Evolutionary conservation across 352 stramenopile species (phyloP).

Genomic region (Phytophthora quininea): DNA sequence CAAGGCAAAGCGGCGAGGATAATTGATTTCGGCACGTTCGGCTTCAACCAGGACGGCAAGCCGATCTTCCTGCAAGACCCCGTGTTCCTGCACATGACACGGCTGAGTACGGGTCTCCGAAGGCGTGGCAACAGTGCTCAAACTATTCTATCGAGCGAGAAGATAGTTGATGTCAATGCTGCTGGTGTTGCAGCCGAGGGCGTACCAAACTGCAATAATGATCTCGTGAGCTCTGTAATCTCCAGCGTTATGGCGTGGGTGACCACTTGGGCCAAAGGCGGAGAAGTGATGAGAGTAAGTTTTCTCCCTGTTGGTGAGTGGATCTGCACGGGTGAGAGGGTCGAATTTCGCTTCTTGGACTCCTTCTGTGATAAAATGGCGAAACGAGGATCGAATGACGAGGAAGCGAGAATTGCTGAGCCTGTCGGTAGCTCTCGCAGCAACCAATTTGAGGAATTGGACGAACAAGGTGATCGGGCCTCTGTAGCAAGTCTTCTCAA

Average conservation of each 20-base stretch:
- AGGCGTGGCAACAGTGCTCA: constrained; percentile 26
- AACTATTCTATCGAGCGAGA: constrained; percentile 26
- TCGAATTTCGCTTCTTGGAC: constrained; percentile 43
- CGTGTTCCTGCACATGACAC: constrained; percentile 52
- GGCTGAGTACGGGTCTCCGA: constrained; percentile 31
- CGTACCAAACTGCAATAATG: constrained; percentile 47
- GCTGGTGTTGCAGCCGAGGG: constrained; percentile 36
- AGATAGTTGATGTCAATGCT: constrained; percentile 32
- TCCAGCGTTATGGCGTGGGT: constrained; percentile 48
- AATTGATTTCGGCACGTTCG: constrained; percentile 48
- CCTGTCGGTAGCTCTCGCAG: neutral
- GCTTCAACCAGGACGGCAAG: constrained; percentile 36
- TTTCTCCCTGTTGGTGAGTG: constrained; percentile 64
- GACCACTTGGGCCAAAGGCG: constrained; percentile 47
- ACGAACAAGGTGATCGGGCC: constrained; percentile 1
- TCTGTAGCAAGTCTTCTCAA: too few species aligned
- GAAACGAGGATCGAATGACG: neutral
- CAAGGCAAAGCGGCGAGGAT: constrained; percentile 33
- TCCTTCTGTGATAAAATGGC: constrained; percentile 43
- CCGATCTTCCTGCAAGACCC: constrained; percentile 48
- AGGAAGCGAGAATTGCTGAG: neutral
- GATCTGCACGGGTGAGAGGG: constrained; percentile 38
- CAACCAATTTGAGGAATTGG: constrained; percentile 16
- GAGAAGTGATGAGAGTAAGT: constrained; percentile 38
- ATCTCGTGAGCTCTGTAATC: constrained; percentile 47